phyloP scores from a whole-genome alignment of 2,329 filamentous ascomycete species.

The Neoarthrinium moseri region DNA sequence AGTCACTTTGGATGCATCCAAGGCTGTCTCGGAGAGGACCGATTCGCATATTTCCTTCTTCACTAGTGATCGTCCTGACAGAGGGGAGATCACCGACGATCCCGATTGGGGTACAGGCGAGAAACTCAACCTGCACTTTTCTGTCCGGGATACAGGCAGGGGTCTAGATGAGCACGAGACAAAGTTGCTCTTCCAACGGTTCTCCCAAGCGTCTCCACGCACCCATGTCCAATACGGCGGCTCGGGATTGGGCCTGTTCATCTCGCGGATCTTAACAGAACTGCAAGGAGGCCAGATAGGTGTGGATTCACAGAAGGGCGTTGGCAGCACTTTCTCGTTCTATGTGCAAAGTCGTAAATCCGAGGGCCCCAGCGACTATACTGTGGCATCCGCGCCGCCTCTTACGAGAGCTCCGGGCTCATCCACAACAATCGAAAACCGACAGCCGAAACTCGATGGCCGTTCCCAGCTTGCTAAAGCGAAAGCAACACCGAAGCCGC shows the following conservation, averaged over 20 bases:
- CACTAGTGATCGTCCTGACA: slow-evolving; percentile 39
- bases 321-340: slow-evolving; percentile 74
- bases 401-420: slow-evolving; percentile 30
- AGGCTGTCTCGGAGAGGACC: slow-evolving; percentile 41
- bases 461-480: background rate
- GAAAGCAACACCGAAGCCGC: slow-evolving; percentile 16
- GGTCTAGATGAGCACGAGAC: slow-evolving; percentile 63
- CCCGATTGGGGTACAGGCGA: slow-evolving; percentile 72
- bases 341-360: slow-evolving; percentile 69
- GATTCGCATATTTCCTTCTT: slow-evolving; percentile 45
- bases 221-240: slow-evolving; percentile 74
- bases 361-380: slow-evolving; percentile 35
- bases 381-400: slow-evolving; percentile 25
- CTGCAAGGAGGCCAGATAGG: slow-evolving; percentile 78
- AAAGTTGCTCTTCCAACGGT: slow-evolving; percentile 65
- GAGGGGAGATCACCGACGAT: slow-evolving; percentile 46
- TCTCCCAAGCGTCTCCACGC: slow-evolving; percentile 66
- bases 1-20: slow-evolving; percentile 64
- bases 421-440: slow-evolving; percentile 29
- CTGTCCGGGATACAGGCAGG: slow-evolving; percentile 71
- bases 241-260: slow-evolving; percentile 71
- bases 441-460: slow-evolving; percentile 15
- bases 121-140: slow-evolving; percentile 69
- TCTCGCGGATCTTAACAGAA: slow-evolving; percentile 73
- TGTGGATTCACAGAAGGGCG: slow-evolving; percentile 63